Evolutionary conservation across 2,329 filamentous ascomycete species (phyloP).

Genomic region (Xylaria arbuscula): DNA sequence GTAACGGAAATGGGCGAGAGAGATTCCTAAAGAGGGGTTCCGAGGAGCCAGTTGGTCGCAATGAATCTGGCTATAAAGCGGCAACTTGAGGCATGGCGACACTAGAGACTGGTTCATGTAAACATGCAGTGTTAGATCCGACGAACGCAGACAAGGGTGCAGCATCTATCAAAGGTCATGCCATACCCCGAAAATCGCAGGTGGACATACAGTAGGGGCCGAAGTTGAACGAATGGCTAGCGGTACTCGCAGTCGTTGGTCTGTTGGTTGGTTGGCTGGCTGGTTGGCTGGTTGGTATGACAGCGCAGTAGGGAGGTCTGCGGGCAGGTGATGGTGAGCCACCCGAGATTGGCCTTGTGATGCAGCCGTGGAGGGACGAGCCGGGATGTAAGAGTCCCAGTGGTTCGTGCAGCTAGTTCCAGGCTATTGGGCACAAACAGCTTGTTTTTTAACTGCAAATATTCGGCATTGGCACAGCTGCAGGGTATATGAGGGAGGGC

Average conservation of each 20-base stretch:
- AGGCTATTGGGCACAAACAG: conserved; percentile 38
- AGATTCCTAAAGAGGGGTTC: conserved; percentile 35
- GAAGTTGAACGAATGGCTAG: conserved; percentile 28
- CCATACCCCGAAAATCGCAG: conserved; percentile 35
- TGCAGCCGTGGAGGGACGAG: conserved; percentile 24
- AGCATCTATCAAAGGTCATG: conserved; percentile 28
- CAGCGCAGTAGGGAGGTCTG: conserved; percentile 26
- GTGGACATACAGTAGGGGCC: conserved; percentile 38
- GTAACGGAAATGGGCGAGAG: conserved; percentile 9
- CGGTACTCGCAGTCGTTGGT: conserved; percentile 29
- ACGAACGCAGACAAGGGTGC: conserved; percentile 23
- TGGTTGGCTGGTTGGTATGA: conserved; percentile 31
- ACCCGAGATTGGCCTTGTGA: conserved; percentile 27
- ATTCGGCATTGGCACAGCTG: conserved; percentile 26
- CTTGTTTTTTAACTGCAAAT: conserved; percentile 36
- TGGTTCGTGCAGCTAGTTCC: conserved; percentile 23
- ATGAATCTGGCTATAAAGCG: conserved; percentile 29
- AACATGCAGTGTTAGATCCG: conserved; percentile 26
- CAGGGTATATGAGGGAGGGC: conserved; percentile 19
- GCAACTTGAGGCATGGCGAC: conserved; percentile 31
- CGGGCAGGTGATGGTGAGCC: conserved; percentile 26
- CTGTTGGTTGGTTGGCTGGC: conserved; percentile 18
- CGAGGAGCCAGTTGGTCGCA: conserved; percentile 22
- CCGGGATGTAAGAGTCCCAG: conserved; percentile 34
- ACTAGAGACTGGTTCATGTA: conserved; percentile 17